Evolutionary conservation across 2,329 filamentous ascomycete genomes (phyloP).

Genomic region (Decorospora gaudefroyi): DNA sequence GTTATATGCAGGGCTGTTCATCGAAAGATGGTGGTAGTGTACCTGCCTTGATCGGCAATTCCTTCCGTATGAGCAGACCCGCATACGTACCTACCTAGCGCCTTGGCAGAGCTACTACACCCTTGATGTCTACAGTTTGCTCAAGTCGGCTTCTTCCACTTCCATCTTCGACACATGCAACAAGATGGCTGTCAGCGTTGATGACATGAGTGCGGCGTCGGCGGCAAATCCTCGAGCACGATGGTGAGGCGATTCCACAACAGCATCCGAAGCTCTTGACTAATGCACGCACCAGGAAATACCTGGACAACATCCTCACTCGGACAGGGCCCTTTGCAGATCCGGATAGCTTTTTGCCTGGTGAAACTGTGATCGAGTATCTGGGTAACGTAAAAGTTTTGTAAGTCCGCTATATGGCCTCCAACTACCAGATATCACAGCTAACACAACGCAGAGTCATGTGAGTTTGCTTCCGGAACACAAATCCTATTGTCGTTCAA

Average conservation of each 20-base stretch:
- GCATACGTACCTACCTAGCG: slow-evolving; percentile 31
- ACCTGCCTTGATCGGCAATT: slow-evolving; percentile 25
- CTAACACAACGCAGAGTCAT: slow-evolving; percentile 45
- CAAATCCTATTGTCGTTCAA: no score
- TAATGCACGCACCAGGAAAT: slow-evolving; percentile 63
- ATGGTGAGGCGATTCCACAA: slow-evolving; percentile 43
- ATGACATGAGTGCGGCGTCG: slow-evolving; percentile 17
- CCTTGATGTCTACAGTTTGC: slow-evolving; percentile 32
- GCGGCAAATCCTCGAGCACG: slow-evolving; percentile 47
- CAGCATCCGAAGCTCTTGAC: slow-evolving; percentile 11
- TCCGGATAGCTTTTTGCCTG: slow-evolving; percentile 55
- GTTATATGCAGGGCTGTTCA: slow-evolving; percentile 1
- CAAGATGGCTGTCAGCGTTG: slow-evolving; percentile 34
- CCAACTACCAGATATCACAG: not conserved
- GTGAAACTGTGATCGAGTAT: slow-evolving; percentile 55
- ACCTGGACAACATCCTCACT: slow-evolving; percentile 79
- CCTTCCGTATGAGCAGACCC: slow-evolving; percentile 21
- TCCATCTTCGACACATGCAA: slow-evolving; percentile 9
- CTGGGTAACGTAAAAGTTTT: slow-evolving; percentile 59
- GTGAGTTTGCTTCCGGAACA: slow-evolving; percentile 42
- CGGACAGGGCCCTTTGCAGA: slow-evolving; percentile 82
- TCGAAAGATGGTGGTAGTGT: slow-evolving; percentile 2
- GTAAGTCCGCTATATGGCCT: slow-evolving; percentile 54
- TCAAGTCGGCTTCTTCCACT: slow-evolving; percentile 15
- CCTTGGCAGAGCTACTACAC: slow-evolving; percentile 26